A percentile compares a stretch with the other conserved stretches of the same genome.
Evolutionary conservation across 352 stramenopile genomes (phyloP).

Genomic region (Globisporangium acanthophoron): DNA sequence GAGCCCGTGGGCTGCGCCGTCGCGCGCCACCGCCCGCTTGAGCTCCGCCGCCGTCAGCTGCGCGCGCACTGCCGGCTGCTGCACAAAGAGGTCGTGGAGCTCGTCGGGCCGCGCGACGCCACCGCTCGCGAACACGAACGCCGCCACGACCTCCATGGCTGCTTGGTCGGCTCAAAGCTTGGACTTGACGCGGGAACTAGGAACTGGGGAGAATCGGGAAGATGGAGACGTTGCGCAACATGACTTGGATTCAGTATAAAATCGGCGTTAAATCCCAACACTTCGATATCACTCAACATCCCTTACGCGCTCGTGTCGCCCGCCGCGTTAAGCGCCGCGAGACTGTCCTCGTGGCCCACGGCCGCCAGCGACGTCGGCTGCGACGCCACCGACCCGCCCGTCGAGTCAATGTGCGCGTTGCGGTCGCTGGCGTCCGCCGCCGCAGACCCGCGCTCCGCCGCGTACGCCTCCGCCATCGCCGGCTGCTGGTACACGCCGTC

Average conservation of each 20-base stretch:
- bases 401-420: slow-evolving; percentile 17
- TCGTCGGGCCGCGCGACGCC: slow-evolving; percentile 7
- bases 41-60: slow-evolving; percentile 1
- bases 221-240: too few relatives aligned
- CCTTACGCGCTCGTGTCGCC: slow-evolving; percentile 17
- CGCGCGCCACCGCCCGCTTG: slow-evolving; percentile 7
- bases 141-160: slow-evolving; percentile 8
- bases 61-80: neutral
- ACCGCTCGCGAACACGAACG: slow-evolving; percentile 14
- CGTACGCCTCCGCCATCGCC: slow-evolving; percentile 38
- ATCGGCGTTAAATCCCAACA: too few relatives aligned
- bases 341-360: slow-evolving; percentile 24
- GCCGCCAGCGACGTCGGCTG: slow-evolving; percentile 20
- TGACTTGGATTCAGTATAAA: too few relatives aligned
- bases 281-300: too few relatives aligned
- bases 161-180: too few relatives aligned
- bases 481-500: slow-evolving; percentile 67
- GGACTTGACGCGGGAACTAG: too few relatives aligned
- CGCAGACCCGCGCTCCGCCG: neutral
- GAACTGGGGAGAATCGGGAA: too few relatives aligned
- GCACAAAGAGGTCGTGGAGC: slow-evolving; percentile 16
- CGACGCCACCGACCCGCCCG: slow-evolving; percentile 23
- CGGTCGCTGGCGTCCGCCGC: neutral
- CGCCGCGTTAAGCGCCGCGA: slow-evolving; percentile 35
- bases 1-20: slow-evolving; percentile 3